Evolutionary conservation across 306 rosid species (phyloP).

Genomic region (Cicer yamashitae): DNA sequence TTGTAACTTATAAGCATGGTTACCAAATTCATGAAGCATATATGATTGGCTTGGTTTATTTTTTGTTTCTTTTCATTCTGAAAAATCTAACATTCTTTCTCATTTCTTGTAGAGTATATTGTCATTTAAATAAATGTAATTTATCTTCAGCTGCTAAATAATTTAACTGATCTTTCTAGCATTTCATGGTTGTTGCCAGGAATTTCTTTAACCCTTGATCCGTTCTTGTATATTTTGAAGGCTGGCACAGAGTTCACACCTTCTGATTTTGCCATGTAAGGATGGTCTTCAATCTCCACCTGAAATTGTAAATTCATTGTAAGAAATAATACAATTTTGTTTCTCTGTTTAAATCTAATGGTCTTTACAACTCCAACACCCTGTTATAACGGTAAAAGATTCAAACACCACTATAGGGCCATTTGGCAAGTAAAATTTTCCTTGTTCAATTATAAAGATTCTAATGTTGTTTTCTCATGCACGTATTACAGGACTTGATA

Average conservation of each 20-base stretch:
- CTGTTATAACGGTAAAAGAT: too few species aligned
- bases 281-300: conserved; percentile 94
- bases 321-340: background rate
- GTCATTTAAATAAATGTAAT: conserved; percentile 18
- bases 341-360: too few species aligned
- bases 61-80: conserved; percentile 26
- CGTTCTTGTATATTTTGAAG: conserved; percentile 93
- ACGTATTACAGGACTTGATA: too few species aligned
- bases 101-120: conserved; percentile 31
- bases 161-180: conserved; percentile 77
- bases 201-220: conserved; percentile 83
- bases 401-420: too few species aligned
- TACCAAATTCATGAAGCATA: conserved; percentile 25
- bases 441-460: too few species aligned
- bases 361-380: too few species aligned
- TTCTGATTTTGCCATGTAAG: conserved; percentile 83
- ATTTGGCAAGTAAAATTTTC: too few species aligned
- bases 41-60: conserved; percentile 14
- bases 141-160: conserved; percentile 67
- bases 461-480: too few species aligned
- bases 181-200: conserved; percentile 64
- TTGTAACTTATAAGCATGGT: conserved; percentile 8
- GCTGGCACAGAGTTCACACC: conserved; percentile 71
- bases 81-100: conserved; percentile 10
- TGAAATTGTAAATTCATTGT: conserved; percentile 39